Percentiles rank a stretch among this genome's conserved stretches.
Evolutionary conservation across 2,329 filamentous ascomycete genomes (phyloP).

Genomic region (Cercospora brassicicola): DNA sequence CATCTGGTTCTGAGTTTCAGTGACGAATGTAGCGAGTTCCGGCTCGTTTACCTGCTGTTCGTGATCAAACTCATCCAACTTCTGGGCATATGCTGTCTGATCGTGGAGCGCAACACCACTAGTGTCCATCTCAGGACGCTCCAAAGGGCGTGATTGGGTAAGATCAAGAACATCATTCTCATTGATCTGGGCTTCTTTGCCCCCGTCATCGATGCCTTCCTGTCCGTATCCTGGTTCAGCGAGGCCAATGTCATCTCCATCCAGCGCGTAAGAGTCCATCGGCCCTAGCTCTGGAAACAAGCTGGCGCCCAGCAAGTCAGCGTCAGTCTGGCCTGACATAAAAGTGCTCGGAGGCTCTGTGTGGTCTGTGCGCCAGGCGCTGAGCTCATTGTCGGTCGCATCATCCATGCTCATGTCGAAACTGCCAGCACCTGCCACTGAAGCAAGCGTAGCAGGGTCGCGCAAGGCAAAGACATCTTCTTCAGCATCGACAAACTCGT

Average conservation of each 20-base stretch:
- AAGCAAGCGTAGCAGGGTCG: not conserved
- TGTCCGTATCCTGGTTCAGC: slow-evolving; percentile 2
- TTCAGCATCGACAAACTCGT: slow-evolving; percentile 27
- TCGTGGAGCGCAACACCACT: not conserved
- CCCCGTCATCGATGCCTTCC: slow-evolving; percentile 2
- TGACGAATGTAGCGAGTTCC: not conserved
- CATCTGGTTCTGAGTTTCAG: not conserved
- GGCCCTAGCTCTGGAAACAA: not conserved
- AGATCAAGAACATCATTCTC: not conserved
- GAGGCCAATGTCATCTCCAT: not conserved
- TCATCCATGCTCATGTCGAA: not conserved
- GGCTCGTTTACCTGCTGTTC: not conserved
- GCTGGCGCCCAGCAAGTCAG: not conserved
- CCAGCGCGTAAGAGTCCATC: not conserved
- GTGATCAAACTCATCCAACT: not conserved
- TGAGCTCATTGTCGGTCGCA: not conserved
- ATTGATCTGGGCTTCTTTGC: not conserved
- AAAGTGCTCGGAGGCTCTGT: not conserved
- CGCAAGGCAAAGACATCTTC: slow-evolving; percentile 15
- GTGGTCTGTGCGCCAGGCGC: not conserved
- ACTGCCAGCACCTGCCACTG: not conserved
- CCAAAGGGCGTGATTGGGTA: not conserved
- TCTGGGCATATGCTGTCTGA: not conserved
- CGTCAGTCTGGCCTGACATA: not conserved
- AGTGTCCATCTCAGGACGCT: not conserved